Percentiles rank a stretch among this genome's conserved stretches.
Conservation (phyloP, 768 basidiomycete genomes). For the Sarcomyxa edulis region DNA sequence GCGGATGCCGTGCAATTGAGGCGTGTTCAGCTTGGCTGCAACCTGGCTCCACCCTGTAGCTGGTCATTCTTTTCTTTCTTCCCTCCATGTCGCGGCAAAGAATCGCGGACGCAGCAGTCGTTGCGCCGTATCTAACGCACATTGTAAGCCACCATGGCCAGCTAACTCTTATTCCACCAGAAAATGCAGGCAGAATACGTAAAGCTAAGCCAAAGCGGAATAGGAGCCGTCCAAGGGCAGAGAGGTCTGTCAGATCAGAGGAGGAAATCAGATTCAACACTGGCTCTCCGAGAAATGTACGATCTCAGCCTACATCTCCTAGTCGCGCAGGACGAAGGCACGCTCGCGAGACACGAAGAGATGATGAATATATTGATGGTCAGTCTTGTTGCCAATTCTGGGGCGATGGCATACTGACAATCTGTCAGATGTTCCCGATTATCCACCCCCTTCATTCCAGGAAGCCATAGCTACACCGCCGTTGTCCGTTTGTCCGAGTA, state of each 20-base stretch:
- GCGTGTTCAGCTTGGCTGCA: too few species aligned
- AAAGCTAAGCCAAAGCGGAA: conserved; percentile 39
- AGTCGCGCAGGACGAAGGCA: conserved; percentile 1
- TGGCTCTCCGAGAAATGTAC: conserved; percentile 26
- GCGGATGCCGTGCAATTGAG: too few species aligned
- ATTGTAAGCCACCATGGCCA: conserved; percentile 49
- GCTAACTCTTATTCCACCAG: conserved; percentile 41
- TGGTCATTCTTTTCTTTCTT: too few species aligned
- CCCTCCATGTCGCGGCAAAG: conserved; percentile 25
- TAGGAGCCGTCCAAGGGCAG: conserved; percentile 25
- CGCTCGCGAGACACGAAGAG: conserved; percentile 1
- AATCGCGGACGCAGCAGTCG: conserved; percentile 44
- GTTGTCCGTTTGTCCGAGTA: conserved; percentile 32
- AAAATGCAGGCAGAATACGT: conserved; percentile 44
- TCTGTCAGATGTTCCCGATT: conserved; percentile 44
- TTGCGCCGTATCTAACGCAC: conserved; percentile 57
- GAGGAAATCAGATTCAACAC: conserved; percentile 42
- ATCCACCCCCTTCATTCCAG: conserved; percentile 72
- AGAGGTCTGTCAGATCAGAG: conserved; percentile 39
- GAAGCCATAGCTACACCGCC: conserved; percentile 55
- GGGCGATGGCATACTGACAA: conserved; percentile 3
- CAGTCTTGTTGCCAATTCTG: conserved; percentile 2
- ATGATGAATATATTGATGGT: conserved; percentile 7
- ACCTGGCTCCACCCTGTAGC: too few species aligned
- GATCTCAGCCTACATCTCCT: conserved; percentile 9